Conservation (phyloP, 2,329 filamentous ascomycete genomes). For the Cladosporium cucumerinum region DNA sequence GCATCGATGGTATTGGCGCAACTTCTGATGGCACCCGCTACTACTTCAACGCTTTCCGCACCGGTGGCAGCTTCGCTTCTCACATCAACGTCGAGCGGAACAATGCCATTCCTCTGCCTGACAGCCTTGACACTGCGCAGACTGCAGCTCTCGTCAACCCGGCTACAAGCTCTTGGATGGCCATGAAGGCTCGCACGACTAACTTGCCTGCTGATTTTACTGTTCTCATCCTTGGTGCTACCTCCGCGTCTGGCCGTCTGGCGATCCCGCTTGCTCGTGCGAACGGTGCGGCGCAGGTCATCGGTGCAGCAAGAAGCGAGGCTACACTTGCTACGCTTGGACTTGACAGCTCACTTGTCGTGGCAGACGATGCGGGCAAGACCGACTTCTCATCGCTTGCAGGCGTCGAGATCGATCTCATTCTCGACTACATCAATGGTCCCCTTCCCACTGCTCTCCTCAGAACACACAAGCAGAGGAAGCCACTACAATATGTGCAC, state of each 20-base stretch:
- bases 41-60: conserved; percentile 47
- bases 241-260: conserved; percentile 51
- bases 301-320: conserved; percentile 52
- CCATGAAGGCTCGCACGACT: conserved; percentile 45
- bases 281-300: conserved; percentile 49
- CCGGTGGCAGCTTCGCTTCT: conserved; percentile 47
- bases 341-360: conserved; percentile 47
- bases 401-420: conserved; percentile 47
- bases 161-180: conserved; percentile 58
- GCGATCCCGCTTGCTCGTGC: conserved; percentile 49
- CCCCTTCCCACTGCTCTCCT: conserved; percentile 43
- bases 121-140: conserved; percentile 46
- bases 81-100: conserved; percentile 44
- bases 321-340: conserved; percentile 29
- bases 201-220: conserved; percentile 44
- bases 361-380: conserved; percentile 39
- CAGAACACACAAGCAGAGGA: conserved; percentile 38
- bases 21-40: conserved; percentile 46
- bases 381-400: conserved; percentile 42
- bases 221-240: conserved; percentile 53
- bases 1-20: conserved; percentile 53
- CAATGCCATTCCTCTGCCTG: conserved; percentile 43
- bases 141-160: conserved; percentile 56
- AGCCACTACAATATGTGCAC: conserved; percentile 53
- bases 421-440: conserved; percentile 59